Evolutionary conservation across 129 eudicot genomes (phyloP), one percentile per base, ranked within the genome.

Genomic region (Solidago caesia): DNA sequence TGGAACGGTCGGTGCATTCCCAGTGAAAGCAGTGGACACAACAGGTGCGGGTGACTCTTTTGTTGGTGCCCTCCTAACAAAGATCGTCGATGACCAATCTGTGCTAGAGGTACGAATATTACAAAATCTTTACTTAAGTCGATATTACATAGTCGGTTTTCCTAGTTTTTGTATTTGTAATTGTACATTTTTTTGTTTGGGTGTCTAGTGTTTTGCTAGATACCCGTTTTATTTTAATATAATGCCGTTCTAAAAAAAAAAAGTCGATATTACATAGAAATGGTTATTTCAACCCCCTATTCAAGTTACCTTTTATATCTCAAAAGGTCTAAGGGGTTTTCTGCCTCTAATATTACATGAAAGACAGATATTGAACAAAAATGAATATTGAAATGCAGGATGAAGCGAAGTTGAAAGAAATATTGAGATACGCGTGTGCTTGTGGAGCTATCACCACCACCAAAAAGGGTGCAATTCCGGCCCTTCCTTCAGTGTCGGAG

Each of bases 41-140:
- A 94, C 99, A 0, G 99, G 99, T 63, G 99, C 99, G 0, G 99
- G 99, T 26, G 99, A 94, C 81, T 86, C 99, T 12, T 94, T 94
- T 47, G 92, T 94, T 42, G 99, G 99, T 68, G 96, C 99, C n/a
- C 88, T 94, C 5, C 78, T 94, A 2, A 69, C 84, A n/a, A 90
- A 88, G 79, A 73, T 94, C 6, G 98, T 94, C 0, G 87, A 91
- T 57, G 96, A 94, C 71, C 96, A 79, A 42, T 75, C 85, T 10
- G 77, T 94, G 25, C 68, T 94, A 43, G 86, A 91, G 88, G 97
- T 87, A 75, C 5, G 5, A 25, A 14, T 44, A 47, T 26, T 44
- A 44, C 29, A 16, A 16, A 10, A 11, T 49, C 5, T 68, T 33
- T 68, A 43, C 7, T 7, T 11, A 15, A 39, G 10, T 66, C 39